phyloP scores from a whole-genome alignment of 1,284 basidiomycete genomes.

The Blastosporella zonata region DNA sequence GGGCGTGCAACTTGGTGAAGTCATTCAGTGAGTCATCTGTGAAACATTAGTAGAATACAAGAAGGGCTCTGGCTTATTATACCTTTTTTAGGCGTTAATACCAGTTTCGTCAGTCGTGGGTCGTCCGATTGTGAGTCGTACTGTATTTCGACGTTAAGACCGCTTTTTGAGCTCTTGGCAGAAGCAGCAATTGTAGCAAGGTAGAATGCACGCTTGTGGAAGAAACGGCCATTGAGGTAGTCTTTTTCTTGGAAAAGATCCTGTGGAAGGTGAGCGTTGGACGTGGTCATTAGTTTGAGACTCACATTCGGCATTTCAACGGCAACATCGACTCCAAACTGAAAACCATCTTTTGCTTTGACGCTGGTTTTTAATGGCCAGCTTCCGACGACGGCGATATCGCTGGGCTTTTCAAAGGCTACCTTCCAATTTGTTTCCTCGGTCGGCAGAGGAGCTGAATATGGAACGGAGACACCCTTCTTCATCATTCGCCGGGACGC shows the following conservation, averaged over 20 bases:
- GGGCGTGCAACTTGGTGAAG: constrained; percentile 67
- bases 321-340: constrained; percentile 79
- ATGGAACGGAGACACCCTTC: constrained; percentile 58
- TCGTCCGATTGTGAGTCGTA: constrained; percentile 66
- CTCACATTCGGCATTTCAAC: constrained; percentile 85
- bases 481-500: constrained; percentile 52
- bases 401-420: constrained; percentile 62
- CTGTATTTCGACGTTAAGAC: constrained; percentile 51
- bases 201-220: constrained; percentile 92
- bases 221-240: constrained; percentile 86
- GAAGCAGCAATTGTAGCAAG: constrained; percentile 77
- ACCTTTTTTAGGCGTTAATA: constrained; percentile 61
- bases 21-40: constrained; percentile 53
- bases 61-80: constrained; percentile 18
- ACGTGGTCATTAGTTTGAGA: constrained; percentile 7
- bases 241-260: constrained; percentile 93
- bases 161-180: constrained; percentile 45
- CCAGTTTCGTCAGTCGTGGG: constrained; percentile 66
- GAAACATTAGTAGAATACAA: constrained; percentile 14
- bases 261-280: constrained; percentile 32
- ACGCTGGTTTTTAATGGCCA: constrained; percentile 71
- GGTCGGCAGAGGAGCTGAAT: constrained; percentile 60
- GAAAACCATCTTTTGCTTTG: constrained; percentile 59
- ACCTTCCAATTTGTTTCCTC: constrained; percentile 78
- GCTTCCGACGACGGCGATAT: constrained; percentile 70